Base-by-base conservation (phyloP, 1,284 basidiomycete species). In the Pyrrhoderma noxium region DNA sequence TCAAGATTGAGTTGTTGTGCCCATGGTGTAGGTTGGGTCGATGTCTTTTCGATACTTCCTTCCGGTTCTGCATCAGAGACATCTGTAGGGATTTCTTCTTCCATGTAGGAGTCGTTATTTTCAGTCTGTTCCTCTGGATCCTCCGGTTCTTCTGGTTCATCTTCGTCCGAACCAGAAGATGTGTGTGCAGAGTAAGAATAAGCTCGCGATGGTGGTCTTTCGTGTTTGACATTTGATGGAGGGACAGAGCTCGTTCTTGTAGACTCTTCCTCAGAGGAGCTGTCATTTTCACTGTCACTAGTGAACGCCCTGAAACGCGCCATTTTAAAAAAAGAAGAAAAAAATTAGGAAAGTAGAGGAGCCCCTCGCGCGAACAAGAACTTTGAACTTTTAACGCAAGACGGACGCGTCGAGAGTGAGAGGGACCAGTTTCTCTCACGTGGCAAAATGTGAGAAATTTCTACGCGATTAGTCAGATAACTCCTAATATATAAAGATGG, bases 1-100 rank as follows among this genome's bases (percentile, higher is more conserved):
- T 93, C 88, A 11, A 90, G 70, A 3, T 86, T 85, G 34, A 87
- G 66, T 48, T 78, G 79, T 52, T 82, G 74, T 3, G 82, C 77
- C 80, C 85, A 84, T 37, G 85, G 76, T 51, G 76, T 73, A 16
- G 53, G 31, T 50, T 53, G 55, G 34, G 55, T 53, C 21, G 54
- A 49, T 11, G 53, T 54, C 21, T 59, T 58, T 22, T 47, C 56
- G n/a, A 57, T 57, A 9, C 65, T 64, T 18, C 68, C 66, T 40
- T 64, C 61, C 9, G 63, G 60, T 23, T 61, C 63, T 35, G 55
- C 56, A 16, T 71, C 71, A 11, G 11, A 5, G 27, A 31, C 11
- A 11, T 31, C 27, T 11, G 27, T 31, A 31, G 27, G n/a, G n/a
- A n/a, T 31, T 51, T 73, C 69, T 13, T 64, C 49, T 16, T 55